These are phyloP conservation scores for Heterobasidion occidentale DNA, from an alignment of 1,284 basidiomycete species.

Conservation along the genomic window DNA sequence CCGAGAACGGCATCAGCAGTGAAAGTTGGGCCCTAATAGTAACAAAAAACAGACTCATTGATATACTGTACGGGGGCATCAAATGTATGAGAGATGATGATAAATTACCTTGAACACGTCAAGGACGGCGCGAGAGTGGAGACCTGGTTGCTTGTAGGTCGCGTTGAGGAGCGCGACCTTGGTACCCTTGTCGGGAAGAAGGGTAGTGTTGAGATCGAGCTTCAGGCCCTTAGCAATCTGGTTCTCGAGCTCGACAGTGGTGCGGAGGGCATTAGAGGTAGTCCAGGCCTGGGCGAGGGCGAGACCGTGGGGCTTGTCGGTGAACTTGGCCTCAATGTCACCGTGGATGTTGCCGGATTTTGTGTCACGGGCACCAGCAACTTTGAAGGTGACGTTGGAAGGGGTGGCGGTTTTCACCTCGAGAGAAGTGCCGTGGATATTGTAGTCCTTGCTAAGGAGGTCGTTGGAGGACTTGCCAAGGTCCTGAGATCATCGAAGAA, in stretches of 20 bases:
- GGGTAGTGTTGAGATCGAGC: slow-evolving; percentile 82
- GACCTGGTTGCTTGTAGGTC: slow-evolving; percentile 93
- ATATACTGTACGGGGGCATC: background rate
- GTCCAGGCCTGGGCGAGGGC: slow-evolving; percentile 94
- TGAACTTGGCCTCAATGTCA: slow-evolving; percentile 89
- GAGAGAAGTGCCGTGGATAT: slow-evolving; percentile 70
- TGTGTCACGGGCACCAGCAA: slow-evolving; percentile 70
- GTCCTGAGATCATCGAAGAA: slow-evolving; percentile 44
- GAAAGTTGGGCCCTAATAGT: slow-evolving; percentile 83
- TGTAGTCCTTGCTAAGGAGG: slow-evolving; percentile 91
- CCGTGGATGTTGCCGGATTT: slow-evolving; percentile 69
- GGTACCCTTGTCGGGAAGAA: slow-evolving; percentile 80
- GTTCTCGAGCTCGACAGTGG: slow-evolving; percentile 95
- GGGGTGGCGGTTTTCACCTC: slow-evolving; percentile 97
- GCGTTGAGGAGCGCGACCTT: slow-evolving; percentile 81
- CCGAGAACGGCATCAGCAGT: slow-evolving; percentile 94
- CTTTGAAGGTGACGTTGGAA: slow-evolving; percentile 84
- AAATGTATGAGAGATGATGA: slow-evolving; percentile 6
- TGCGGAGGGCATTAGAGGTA: slow-evolving; percentile 86
- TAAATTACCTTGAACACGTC: slow-evolving; percentile 87
- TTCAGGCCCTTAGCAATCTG: slow-evolving; percentile 97
- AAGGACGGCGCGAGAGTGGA: slow-evolving; percentile 88
- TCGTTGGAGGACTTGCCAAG: slow-evolving; percentile 97
- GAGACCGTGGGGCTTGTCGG: slow-evolving; percentile 84
- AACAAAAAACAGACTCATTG: slow-evolving; percentile 1